A percentile compares a stretch with the other conserved stretches of the same genome.
Conservation (phyloP, 768 basidiomycete species). For the Macrocybe gigantea region DNA sequence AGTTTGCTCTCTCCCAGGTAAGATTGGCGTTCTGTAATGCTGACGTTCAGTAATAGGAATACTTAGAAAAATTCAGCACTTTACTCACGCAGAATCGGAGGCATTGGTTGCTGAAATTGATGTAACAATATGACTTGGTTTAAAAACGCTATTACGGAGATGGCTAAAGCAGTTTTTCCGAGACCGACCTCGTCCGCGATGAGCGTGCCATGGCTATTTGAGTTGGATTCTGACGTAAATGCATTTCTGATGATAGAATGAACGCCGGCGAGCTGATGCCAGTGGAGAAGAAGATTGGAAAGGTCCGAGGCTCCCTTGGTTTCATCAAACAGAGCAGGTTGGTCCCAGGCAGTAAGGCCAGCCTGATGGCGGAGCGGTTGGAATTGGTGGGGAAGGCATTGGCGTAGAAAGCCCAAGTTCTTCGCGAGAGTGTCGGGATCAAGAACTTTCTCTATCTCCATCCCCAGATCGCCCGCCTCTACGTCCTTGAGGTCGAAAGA, state of each 20-base stretch:
- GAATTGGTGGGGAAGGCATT: conserved; percentile 14
- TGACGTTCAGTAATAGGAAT: background rate
- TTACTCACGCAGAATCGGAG: conserved; percentile 3
- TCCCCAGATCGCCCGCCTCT: conserved; percentile 2
- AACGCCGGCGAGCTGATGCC: conserved; percentile 20
- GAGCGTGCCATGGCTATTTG: conserved; percentile 9
- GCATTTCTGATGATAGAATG: conserved; percentile 13
- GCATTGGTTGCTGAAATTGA: background rate
- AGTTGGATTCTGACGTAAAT: conserved; percentile 2
- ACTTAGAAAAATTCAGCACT: background rate
- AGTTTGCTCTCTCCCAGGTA: background rate
- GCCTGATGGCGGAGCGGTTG: conserved; percentile 10
- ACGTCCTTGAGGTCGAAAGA: conserved; percentile 11
- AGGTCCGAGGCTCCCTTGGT: background rate
- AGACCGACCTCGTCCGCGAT: conserved; percentile 25
- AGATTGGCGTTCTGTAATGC: background rate
- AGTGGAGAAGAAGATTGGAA: conserved; percentile 8
- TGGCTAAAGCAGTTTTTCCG: conserved; percentile 21
- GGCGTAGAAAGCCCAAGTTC: conserved; percentile 12
- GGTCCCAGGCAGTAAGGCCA: conserved; percentile 15
- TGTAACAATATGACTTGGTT: conserved; percentile 6
- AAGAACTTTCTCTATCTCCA: conserved; percentile 6
- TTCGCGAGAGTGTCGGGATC: conserved; percentile 6
- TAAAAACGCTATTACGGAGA: conserved; percentile 14
- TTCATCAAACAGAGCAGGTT: background rate